Conservation (phyloP, 2,329 filamentous ascomycete genomes). For the Stemphylium lycopersici region DNA sequence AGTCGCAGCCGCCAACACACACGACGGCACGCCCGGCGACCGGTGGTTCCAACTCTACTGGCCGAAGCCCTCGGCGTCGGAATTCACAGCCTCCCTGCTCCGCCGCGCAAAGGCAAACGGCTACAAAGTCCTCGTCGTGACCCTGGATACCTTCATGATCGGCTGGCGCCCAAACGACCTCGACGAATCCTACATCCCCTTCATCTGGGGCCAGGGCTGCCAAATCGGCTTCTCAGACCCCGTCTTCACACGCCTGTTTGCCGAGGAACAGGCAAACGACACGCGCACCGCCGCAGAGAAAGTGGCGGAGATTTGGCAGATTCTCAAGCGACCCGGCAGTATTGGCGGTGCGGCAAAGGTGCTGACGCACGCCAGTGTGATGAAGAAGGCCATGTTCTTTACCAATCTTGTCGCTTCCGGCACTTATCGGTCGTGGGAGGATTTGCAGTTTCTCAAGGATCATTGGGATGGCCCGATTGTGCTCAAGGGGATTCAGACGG, state of each 20-base stretch:
- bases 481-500: conserved; percentile 49
- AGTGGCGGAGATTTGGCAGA: conserved; percentile 45
- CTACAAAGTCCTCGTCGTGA: conserved; percentile 71
- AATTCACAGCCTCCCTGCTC: conserved; percentile 69
- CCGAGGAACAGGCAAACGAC: conserved; percentile 41
- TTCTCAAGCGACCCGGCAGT: conserved; percentile 46
- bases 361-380: conserved; percentile 38
- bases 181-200: conserved; percentile 66
- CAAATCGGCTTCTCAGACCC: conserved; percentile 47
- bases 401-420: conserved; percentile 44
- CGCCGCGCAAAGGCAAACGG: conserved; percentile 65
- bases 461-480: conserved; percentile 49
- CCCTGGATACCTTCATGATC: conserved; percentile 72
- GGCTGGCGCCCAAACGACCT: conserved; percentile 73
- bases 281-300: conserved; percentile 40
- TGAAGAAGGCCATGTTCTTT: conserved; percentile 48
- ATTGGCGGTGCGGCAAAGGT: conserved; percentile 41
- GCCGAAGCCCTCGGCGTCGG: conserved; percentile 68
- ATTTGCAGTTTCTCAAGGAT: conserved; percentile 40
- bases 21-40: conserved; percentile 54
- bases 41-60: conserved; percentile 80
- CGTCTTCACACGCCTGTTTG: conserved; percentile 44
- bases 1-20: conserved; percentile 61
- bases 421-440: conserved; percentile 43
- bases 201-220: conserved; percentile 55